phyloP scores from a whole-genome alignment of 345 rosid genomes.

The Lagerstroemia speciosa region DNA sequence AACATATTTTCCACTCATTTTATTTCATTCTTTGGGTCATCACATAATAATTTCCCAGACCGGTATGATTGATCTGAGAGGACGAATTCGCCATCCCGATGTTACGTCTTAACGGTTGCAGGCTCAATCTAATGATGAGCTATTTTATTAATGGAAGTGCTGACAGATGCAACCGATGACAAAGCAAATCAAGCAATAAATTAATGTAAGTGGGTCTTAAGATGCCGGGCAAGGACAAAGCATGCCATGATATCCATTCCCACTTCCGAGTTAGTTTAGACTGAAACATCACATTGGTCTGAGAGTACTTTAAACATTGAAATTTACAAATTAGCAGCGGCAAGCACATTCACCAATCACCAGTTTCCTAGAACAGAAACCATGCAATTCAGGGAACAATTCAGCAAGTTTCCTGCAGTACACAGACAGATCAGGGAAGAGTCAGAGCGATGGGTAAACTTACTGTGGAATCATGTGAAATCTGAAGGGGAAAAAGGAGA shows the following conservation, averaged over 20 bases:
- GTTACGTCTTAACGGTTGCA: conserved; percentile 23
- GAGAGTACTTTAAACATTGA: neutral
- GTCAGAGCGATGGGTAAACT: neutral
- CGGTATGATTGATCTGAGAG: neutral
- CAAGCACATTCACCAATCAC: neutral
- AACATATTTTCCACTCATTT: neutral
- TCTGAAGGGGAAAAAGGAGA: neutral
- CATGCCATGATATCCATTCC: conserved; percentile 4
- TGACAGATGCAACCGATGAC: conserved; percentile 5
- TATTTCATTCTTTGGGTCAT: neutral
- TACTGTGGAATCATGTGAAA: neutral
- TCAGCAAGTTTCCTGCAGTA: neutral
- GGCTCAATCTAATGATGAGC: conserved; percentile 13
- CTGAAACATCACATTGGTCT: conserved; percentile 3
- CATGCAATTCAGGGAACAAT: neutral
- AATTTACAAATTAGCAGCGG: neutral
- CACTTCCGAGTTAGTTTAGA: conserved; percentile 2
- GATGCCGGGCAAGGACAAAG: neutral
- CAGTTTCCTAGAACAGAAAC: neutral
- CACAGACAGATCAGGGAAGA: neutral
- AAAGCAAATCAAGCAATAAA: neutral
- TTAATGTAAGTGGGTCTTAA: neutral
- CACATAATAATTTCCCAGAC: neutral
- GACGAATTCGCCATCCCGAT: conserved; percentile 10
- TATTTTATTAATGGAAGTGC: neutral